phyloP scores from a whole-genome alignment of 495 filamentous ascomycete genomes.

The Chaetomium tenue region DNA sequence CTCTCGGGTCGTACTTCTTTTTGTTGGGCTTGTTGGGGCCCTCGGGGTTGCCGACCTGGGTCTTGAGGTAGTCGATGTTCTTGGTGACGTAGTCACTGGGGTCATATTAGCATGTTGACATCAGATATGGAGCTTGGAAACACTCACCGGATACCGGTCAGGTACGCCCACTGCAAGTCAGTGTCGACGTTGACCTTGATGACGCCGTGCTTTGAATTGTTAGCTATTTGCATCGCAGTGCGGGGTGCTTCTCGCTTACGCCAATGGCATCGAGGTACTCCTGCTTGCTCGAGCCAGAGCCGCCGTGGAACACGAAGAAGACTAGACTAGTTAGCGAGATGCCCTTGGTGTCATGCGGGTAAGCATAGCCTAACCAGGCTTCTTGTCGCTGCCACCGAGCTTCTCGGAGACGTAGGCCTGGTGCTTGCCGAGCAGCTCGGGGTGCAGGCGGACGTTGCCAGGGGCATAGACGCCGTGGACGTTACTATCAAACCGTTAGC shows the following conservation, averaged over 20 bases:
- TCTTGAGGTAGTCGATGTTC: conserved; percentile 91
- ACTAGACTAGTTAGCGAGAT: conserved; percentile 44
- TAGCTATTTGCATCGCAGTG: not conserved
- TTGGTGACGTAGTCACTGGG: conserved; percentile 73
- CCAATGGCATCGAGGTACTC: conserved; percentile 85
- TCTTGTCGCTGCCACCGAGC: conserved; percentile 60
- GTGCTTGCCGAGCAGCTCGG: conserved; percentile 91
- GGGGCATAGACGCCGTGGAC: conserved; percentile 99
- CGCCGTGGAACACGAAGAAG: conserved; percentile 99
- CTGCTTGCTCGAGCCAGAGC: conserved; percentile 81
- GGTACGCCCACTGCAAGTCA: conserved; percentile 82
- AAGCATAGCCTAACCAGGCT: conserved; percentile 54
- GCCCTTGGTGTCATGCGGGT: not conserved
- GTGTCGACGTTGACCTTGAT: conserved; percentile 97
- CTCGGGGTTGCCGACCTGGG: conserved; percentile 90
- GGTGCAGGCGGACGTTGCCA: conserved; percentile 93
- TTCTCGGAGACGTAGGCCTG: conserved; percentile 84
- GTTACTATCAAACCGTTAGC: conserved; percentile 58
- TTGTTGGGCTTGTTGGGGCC: conserved; percentile 98
- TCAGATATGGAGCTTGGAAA: not conserved
- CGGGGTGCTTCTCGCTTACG: conserved; percentile 29
- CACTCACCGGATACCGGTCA: conserved; percentile 68
- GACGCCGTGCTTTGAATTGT: conserved; percentile 62
- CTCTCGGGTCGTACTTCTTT: conserved; percentile 80
- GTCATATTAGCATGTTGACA: conserved; percentile 1